Percentiles rank a stretch among this genome's conserved stretches.
phyloP scores from a whole-genome alignment of 2,329 filamentous ascomycete genomes.

The Ambrosiella cleistominuta region DNA sequence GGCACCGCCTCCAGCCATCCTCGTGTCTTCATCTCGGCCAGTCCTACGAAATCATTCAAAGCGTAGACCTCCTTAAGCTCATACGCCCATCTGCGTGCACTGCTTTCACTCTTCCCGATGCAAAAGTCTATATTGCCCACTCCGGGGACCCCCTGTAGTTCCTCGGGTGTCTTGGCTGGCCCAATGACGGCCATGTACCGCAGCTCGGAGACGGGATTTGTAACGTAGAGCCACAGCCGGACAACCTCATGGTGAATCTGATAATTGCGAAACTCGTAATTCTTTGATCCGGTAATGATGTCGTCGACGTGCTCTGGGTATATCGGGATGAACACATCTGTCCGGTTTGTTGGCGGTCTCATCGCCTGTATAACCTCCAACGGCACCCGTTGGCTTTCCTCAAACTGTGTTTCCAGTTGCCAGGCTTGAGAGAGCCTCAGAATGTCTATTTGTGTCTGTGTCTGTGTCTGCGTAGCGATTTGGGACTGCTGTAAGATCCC shows the following conservation, averaged over 20 bases:
- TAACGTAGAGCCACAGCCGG: conserved; percentile 47
- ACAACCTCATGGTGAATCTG: conserved; percentile 35
- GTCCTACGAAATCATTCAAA: conserved; percentile 39
- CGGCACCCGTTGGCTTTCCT: conserved; percentile 34
- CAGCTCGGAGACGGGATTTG: conserved; percentile 28
- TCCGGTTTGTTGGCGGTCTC: conserved; percentile 29
- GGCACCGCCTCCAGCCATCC: conserved; percentile 36
- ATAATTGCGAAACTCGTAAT: conserved; percentile 39
- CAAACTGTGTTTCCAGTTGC: not conserved
- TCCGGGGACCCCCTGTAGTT: conserved; percentile 28
- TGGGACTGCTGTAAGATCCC: not conserved
- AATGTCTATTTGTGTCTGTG: not conserved
- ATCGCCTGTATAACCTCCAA: conserved; percentile 30
- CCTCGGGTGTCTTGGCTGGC: conserved; percentile 26
- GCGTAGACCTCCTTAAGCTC: conserved; percentile 41
- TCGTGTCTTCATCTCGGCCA: conserved; percentile 31
- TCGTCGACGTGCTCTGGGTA: conserved; percentile 28
- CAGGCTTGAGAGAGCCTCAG: too few relatives aligned
- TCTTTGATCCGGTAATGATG: conserved; percentile 31
- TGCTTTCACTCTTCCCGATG: conserved; percentile 15
- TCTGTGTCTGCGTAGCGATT: not conserved
- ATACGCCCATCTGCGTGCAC: conserved; percentile 27
- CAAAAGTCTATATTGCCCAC: conserved; percentile 37
- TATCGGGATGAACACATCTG: conserved; percentile 37
- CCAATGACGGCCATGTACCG: conserved; percentile 42